Evolutionary conservation across 2,329 filamentous ascomycete genomes (phyloP).

Genomic region (Pseudohalonectria lignicola): DNA sequence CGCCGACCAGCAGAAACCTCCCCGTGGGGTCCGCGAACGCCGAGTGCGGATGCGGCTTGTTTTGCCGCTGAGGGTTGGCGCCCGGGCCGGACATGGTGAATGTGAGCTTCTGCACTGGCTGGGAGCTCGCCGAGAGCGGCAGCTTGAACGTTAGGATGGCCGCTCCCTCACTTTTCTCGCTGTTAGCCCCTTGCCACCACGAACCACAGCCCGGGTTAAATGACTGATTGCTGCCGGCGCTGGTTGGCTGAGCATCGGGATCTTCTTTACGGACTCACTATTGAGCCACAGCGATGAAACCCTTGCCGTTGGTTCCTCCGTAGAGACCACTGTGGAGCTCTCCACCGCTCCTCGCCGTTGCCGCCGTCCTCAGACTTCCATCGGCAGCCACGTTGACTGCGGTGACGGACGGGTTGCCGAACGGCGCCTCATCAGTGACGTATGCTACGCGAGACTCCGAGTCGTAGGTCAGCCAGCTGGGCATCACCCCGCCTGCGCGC

Average conservation of each 20-base stretch:
- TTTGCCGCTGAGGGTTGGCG: constrained; percentile 35
- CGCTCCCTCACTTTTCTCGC: constrained; percentile 20
- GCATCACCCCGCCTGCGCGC: constrained; percentile 21
- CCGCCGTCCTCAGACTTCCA: constrained; percentile 18
- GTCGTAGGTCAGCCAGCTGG: constrained; percentile 26
- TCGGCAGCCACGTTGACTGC: constrained; percentile 19
- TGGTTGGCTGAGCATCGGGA: neutral
- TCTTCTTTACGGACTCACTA: constrained; percentile 21
- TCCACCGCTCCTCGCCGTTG: constrained; percentile 20
- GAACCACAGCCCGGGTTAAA: neutral
- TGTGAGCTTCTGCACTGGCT: constrained; percentile 22
- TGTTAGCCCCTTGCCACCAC: constrained; percentile 9
- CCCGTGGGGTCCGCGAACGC: constrained; percentile 36
- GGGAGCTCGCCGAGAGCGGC: constrained; percentile 17
- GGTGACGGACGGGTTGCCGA: constrained; percentile 20
- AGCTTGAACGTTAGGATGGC: constrained; percentile 31
- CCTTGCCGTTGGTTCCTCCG: constrained; percentile 22
- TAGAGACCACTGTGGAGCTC: constrained; percentile 29
- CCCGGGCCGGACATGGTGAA: constrained; percentile 31
- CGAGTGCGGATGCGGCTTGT: constrained; percentile 43
- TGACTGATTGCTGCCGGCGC: neutral
- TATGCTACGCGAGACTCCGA: constrained; percentile 19
- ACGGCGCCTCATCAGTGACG: constrained; percentile 24
- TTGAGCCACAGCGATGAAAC: constrained; percentile 30
- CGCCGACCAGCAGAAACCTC: constrained; percentile 35